These are phyloP conservation scores for Sarocladium strictum DNA, from an alignment of 2,329 filamentous ascomycete genomes.

Conservation along the genomic window DNA sequence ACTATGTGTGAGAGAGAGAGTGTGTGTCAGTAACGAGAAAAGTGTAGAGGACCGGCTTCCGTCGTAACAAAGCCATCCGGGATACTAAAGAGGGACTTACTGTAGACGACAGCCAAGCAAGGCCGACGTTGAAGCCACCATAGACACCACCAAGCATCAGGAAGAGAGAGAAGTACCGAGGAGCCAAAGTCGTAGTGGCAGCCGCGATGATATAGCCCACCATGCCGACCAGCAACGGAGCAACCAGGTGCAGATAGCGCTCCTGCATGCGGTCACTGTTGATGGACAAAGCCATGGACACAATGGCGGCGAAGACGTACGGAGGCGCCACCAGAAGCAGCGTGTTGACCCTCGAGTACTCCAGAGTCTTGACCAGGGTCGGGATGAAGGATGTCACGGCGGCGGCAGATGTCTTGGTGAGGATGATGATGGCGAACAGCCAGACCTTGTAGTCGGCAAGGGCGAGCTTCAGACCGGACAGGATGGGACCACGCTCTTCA, in stretches of 20 bases:
- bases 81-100: slow-evolving; percentile 6
- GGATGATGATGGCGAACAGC: slow-evolving; percentile 12
- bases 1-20: background rate
- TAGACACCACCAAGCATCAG: slow-evolving; percentile 17
- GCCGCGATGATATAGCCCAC: slow-evolving; percentile 18
- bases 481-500: slow-evolving; percentile 15
- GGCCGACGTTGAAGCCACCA: slow-evolving; percentile 16
- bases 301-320: slow-evolving; percentile 20
- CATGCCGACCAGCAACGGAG: slow-evolving; percentile 13
- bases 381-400: slow-evolving; percentile 6
- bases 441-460: slow-evolving; percentile 20
- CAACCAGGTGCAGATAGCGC: slow-evolving; percentile 18
- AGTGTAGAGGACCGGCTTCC: no score
- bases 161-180: slow-evolving; percentile 18
- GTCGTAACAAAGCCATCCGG: no score
- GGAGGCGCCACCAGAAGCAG: slow-evolving; percentile 23
- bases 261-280: slow-evolving; percentile 21
- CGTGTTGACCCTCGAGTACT: slow-evolving; percentile 20
- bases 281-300: slow-evolving; percentile 23
- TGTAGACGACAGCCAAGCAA: slow-evolving; percentile 22
- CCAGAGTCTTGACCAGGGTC: slow-evolving; percentile 22
- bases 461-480: slow-evolving; percentile 20
- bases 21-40: no score
- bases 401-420: slow-evolving; percentile 13
- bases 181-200: slow-evolving; percentile 14